Percentiles rank a stretch among this genome's conserved stretches.
phyloP scores from a whole-genome alignment of 2,329 filamentous ascomycete species.

The Colletotrichum lini region DNA sequence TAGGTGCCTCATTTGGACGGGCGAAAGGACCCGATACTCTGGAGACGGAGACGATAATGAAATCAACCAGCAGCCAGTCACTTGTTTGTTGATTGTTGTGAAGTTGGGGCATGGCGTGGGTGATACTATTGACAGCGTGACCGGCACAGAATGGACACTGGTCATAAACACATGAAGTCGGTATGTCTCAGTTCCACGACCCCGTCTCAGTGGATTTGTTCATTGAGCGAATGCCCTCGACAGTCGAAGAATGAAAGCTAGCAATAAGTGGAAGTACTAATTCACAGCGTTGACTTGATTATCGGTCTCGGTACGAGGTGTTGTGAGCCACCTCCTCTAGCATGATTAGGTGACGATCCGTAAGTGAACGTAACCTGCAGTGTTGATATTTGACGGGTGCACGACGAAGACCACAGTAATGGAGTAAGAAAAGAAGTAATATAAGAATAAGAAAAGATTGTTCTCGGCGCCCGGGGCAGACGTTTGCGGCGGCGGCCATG shows the following conservation, averaged over 20 bases:
- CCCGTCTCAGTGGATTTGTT: not conserved
- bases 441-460: not conserved
- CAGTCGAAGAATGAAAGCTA: not conserved
- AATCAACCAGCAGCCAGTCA: not conserved
- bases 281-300: not conserved
- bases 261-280: not conserved
- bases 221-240: not conserved
- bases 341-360: too few species aligned
- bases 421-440: not conserved
- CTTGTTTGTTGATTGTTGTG: conserved; percentile 8
- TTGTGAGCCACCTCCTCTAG: not conserved
- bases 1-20: not conserved
- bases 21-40: not conserved
- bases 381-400: not conserved
- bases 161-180: not conserved
- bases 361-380: not conserved
- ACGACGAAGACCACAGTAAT: not conserved
- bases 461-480: not conserved
- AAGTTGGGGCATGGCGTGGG: not conserved
- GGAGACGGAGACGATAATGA: not conserved
- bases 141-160: not conserved
- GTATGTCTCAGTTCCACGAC: conserved; percentile 3
- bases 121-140: not conserved
- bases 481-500: not conserved
- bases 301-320: not conserved